A percentile compares a stretch with the other conserved stretches of the same genome.
Evolutionary conservation across 1,284 basidiomycete genomes (phyloP).

Genomic region (Ceratorhiza oryzae-sativae): DNA sequence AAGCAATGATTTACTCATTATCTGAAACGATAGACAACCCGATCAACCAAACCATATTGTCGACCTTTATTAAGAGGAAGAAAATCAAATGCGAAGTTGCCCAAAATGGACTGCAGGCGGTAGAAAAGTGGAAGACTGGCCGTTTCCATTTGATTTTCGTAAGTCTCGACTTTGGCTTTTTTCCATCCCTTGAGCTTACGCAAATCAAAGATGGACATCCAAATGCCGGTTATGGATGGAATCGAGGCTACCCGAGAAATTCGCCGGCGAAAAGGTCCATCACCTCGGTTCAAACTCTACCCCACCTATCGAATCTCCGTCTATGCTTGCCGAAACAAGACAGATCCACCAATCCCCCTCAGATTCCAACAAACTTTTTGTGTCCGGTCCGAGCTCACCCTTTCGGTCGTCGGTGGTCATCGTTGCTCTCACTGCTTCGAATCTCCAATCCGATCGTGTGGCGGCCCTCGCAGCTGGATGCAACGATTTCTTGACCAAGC

Average conservation of each 20-base stretch:
- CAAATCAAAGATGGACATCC: constrained; percentile 91
- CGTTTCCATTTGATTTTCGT: constrained; percentile 96
- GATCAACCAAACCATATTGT: constrained; percentile 97
- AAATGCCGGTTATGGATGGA: constrained; percentile 98
- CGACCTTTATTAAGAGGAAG: constrained; percentile 95
- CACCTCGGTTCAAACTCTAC: constrained; percentile 61
- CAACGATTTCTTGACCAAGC: constrained; percentile 99
- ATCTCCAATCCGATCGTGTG: constrained; percentile 90
- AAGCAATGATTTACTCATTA: neutral
- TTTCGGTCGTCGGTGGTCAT: constrained; percentile 97
- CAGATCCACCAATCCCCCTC: constrained; percentile 6
- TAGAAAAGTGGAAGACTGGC: constrained; percentile 94
- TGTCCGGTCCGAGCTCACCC: constrained; percentile 54
- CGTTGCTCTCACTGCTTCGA: constrained; percentile 96
- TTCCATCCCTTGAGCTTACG: neutral
- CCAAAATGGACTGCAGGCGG: constrained; percentile 94
- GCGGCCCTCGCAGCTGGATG: constrained; percentile 96
- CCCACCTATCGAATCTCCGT: constrained; percentile 61
- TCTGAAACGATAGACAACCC: constrained; percentile 82
- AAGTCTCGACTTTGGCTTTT: constrained; percentile 48
- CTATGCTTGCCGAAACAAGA: constrained; percentile 39
- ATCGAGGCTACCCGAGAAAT: constrained; percentile 98
- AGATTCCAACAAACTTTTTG: constrained; percentile 12
- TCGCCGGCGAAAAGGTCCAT: constrained; percentile 77
- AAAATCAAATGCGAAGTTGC: constrained; percentile 96